Percentiles rank a stretch among this genome's conserved stretches.
phyloP scores from a whole-genome alignment of 2,329 filamentous ascomycete species.

The Fusarium chuoi region DNA sequence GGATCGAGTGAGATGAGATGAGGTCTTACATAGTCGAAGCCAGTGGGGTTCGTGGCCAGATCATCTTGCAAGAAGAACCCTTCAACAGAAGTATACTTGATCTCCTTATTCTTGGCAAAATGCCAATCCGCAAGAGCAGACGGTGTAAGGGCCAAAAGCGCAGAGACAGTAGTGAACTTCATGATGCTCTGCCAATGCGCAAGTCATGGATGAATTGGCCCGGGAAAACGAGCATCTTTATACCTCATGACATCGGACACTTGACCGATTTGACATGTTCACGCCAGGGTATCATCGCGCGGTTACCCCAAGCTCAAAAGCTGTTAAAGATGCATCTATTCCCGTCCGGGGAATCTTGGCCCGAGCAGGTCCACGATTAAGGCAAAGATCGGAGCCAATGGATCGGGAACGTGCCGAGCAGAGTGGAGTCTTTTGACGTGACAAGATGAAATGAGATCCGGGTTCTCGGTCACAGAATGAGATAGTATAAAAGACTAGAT shows the following conservation, averaged over 20 bases:
- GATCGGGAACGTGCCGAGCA: slow-evolving; percentile 42
- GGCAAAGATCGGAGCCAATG: slow-evolving; percentile 44
- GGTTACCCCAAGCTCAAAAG: slow-evolving; percentile 1
- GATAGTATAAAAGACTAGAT: neutral
- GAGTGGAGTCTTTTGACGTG: slow-evolving; percentile 11
- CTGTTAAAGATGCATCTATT: neutral
- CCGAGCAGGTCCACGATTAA: slow-evolving; percentile 4
- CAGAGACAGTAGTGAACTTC: slow-evolving; percentile 47
- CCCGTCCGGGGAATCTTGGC: slow-evolving; percentile 26
- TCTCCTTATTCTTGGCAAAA: slow-evolving; percentile 51
- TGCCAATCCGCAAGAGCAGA: slow-evolving; percentile 46
- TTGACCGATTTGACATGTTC: neutral
- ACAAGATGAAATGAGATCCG: neutral
- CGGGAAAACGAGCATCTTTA: slow-evolving; percentile 4
- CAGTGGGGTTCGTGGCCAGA: slow-evolving; percentile 61
- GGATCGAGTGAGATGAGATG: neutral
- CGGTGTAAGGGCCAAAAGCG: slow-evolving; percentile 46
- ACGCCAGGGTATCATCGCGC: slow-evolving; percentile 21
- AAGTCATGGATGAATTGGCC: neutral
- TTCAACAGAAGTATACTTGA: slow-evolving; percentile 68
- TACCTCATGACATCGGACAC: neutral
- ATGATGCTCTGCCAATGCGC: slow-evolving; percentile 33
- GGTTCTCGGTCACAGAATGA: slow-evolving; percentile 28
- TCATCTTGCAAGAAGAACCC: slow-evolving; percentile 75
- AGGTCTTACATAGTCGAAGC: slow-evolving; percentile 71